Conservation (phyloP, 225 moss, liverwort and hornwort genomes). For the Bryoerythrophyllum caledonicum region DNA sequence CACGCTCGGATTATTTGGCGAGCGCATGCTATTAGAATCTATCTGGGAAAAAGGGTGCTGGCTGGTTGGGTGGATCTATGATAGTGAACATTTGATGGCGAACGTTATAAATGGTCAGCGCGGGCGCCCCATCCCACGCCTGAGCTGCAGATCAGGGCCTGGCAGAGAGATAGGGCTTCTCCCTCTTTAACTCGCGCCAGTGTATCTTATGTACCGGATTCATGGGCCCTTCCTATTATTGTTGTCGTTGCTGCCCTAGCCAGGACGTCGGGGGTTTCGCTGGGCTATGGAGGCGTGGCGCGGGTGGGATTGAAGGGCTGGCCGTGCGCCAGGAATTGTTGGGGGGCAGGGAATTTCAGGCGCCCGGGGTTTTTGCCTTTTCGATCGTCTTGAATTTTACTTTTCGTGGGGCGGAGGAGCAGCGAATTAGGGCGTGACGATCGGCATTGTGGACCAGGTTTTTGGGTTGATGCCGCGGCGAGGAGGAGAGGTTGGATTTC, state of each 20-base stretch:
- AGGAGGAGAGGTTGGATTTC: constrained; percentile 24
- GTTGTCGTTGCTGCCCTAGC: constrained; percentile 35
- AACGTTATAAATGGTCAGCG: constrained; percentile 40
- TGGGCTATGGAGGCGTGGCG: constrained; percentile 40
- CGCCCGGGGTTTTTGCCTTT: too few species aligned
- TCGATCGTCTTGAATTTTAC: constrained; percentile 6
- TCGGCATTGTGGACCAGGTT: constrained; percentile 28
- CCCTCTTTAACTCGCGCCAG: constrained; percentile 18
- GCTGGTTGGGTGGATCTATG: too few species aligned
- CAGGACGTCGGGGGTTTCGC: neutral
- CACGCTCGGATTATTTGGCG: neutral
- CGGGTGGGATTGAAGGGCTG: constrained; percentile 45
- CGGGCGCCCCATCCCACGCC: constrained; percentile 26
- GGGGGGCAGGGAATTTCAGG: neutral
- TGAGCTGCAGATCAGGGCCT: constrained; percentile 28
- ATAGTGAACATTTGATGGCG: constrained; percentile 13
- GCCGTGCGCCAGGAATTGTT: too few species aligned
- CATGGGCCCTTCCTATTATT: constrained; percentile 40
- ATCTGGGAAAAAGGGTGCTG: constrained; percentile 21
- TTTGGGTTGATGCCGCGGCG: neutral
- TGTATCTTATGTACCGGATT: constrained; percentile 38
- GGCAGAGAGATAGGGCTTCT: constrained; percentile 38
- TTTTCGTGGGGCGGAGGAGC: neutral
- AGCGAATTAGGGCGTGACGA: constrained; percentile 31
- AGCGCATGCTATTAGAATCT: constrained; percentile 31